phyloP scores from a whole-genome alignment of 2,329 filamentous ascomycete genomes.

The Ambrosiella xylebori region DNA sequence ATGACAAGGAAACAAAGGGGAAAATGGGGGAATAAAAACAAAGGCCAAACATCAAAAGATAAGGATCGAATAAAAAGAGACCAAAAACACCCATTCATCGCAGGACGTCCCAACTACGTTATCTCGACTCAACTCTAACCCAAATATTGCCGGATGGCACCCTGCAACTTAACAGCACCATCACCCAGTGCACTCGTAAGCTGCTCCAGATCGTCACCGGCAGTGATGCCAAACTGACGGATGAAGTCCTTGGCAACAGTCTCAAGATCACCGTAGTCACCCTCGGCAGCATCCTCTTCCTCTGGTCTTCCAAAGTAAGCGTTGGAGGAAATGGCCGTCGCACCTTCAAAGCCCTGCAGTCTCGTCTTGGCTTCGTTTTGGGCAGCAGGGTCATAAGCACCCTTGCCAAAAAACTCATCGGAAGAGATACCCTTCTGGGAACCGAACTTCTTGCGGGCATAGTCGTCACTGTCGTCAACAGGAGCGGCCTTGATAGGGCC shows the following conservation, averaged over 20 bases:
- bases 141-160: conserved; percentile 48
- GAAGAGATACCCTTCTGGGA: conserved; percentile 90
- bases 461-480: conserved; percentile 59
- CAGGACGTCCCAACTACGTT: neutral
- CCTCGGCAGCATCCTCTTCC: conserved; percentile 35
- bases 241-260: conserved; percentile 91
- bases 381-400: conserved; percentile 60
- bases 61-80: neutral
- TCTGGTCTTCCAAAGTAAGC: conserved; percentile 93
- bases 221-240: conserved; percentile 84
- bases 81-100: neutral
- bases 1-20: neutral
- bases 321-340: conserved; percentile 83
- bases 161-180: conserved; percentile 69
- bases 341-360: conserved; percentile 83
- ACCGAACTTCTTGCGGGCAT: conserved; percentile 78
- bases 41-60: conserved; percentile 1
- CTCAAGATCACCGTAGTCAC: conserved; percentile 80
- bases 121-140: conserved; percentile 23
- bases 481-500: conserved; percentile 50
- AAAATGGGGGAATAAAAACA: neutral
- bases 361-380: conserved; percentile 75
- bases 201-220: conserved; percentile 90
- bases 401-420: conserved; percentile 95
- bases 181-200: conserved; percentile 68